Base-by-base conservation (phyloP, 225 moss, liverwort and hornwort species). In the Neckera pumila region DNA sequence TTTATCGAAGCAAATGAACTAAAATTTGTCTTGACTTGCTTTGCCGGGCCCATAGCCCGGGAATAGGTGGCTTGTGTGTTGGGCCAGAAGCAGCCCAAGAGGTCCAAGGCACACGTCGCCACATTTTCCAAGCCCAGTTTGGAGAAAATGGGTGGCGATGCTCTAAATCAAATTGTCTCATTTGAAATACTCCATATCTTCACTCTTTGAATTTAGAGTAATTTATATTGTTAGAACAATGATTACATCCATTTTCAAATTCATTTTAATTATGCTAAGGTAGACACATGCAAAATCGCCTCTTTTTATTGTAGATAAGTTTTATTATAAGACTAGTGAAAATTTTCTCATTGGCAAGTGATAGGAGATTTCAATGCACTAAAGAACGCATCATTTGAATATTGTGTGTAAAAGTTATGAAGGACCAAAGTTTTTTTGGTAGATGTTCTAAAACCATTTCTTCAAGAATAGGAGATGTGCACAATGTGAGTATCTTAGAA, bases 401-500 rank as follows among this genome's bases (percentile, higher is more conserved):
- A 14, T 5, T 0, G 0, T 14, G 8, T 71, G 8, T 9, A 42
- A 70, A 26, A 71, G 15, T 38, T 26, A 71, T 26, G 1, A 23
- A 42, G 14, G 70, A 26, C 26, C 16, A 42, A 27, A 14, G 42
- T 71, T 63, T 42, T 42, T 16, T 42, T 23, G 14, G 27, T 42
- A 42, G 15, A 28, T 45, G 10, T 28, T 45, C 6, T 43, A 17
- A 28, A 10, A 17, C 6, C 5, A 1, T 28, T 45, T 17, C 3
- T 17, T 28, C 17, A 72, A 28, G 0, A 43, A 45, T 17, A 72
- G 10, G 10, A 72, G 6, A 20, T 43, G 5, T 43, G 5, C 1
- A 43, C 1, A 27, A 0, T 5, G 0, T 27, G 2, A 43, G 9
- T 17, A 72, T 27, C 16, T 72, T 1, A 27, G 1, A 17, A 17